Percentiles rank a stretch among this genome's conserved stretches.
Evolutionary conservation across 2,329 filamentous ascomycete genomes (phyloP).

Genomic region (Exserohilum rostratum): DNA sequence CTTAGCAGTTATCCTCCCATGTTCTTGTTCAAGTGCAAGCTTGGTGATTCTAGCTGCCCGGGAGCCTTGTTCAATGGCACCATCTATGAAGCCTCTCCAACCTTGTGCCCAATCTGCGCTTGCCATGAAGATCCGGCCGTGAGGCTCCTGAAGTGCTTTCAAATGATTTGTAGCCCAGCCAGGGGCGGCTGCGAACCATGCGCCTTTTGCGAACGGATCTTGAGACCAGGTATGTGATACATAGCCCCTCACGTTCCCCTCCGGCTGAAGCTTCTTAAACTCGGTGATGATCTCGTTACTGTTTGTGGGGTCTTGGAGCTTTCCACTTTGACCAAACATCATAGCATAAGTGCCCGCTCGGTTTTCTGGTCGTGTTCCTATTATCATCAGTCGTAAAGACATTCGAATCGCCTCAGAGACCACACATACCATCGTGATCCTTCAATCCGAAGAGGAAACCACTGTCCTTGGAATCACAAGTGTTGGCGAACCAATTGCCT

Average conservation of each 20-base stretch:
- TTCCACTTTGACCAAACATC: not conserved
- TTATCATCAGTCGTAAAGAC: not conserved
- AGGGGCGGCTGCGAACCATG: not conserved
- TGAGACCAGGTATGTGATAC: not conserved
- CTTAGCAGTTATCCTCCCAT: not conserved
- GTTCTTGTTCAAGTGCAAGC: not conserved
- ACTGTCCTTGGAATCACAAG: not conserved
- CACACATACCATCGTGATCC: not conserved
- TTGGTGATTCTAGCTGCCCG: not conserved
- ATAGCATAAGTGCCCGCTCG: not conserved
- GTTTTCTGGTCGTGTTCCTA: not conserved
- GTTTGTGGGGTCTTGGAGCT: not conserved
- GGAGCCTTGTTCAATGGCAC: not conserved
- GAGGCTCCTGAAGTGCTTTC: not conserved
- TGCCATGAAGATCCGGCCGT: not conserved
- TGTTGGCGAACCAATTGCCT: not conserved
- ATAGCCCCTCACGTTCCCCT: not conserved
- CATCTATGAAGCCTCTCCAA: not conserved
- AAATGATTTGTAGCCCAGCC: not conserved
- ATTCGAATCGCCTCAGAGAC: not conserved
- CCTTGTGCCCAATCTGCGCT: not conserved
- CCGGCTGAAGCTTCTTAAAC: not conserved
- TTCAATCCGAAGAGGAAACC: not conserved
- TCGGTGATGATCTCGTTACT: not conserved
- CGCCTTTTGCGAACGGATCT: not conserved